Conservation (phyloP, 495 filamentous ascomycete species). For the Aspergillus ostianus region DNA sequence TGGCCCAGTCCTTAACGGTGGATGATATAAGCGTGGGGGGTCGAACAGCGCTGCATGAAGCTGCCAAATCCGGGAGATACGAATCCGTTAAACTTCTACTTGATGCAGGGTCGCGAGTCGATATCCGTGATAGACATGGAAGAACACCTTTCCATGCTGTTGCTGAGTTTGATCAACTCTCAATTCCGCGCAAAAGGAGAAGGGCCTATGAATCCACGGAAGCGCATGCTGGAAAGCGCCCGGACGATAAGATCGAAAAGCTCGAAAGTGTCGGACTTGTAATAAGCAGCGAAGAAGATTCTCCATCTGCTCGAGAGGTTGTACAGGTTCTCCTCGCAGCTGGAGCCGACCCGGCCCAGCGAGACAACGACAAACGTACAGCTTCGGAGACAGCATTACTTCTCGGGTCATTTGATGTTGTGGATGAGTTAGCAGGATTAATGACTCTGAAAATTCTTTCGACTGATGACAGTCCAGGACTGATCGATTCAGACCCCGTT, state of each 20-base stretch:
- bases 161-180: background rate
- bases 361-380: background rate
- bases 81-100: background rate
- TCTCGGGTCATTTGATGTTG: background rate
- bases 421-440: background rate
- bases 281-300: background rate
- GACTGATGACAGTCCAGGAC: too few species aligned
- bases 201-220: background rate
- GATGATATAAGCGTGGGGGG: background rate
- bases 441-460: background rate
- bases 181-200: background rate
- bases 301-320: background rate
- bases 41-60: constrained; percentile 13
- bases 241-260: background rate
- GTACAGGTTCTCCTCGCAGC: background rate
- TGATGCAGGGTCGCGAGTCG: background rate
- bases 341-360: background rate
- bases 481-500: too few species aligned
- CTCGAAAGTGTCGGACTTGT: background rate
- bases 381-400: background rate
- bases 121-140: background rate
- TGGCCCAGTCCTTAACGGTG: background rate
- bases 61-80: background rate
- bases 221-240: background rate
- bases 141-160: background rate